A percentile compares a stretch with the other conserved stretches of the same genome.
Conservation (phyloP, 2,329 filamentous ascomycete genomes). For the Monosporascus cannonballus region DNA sequence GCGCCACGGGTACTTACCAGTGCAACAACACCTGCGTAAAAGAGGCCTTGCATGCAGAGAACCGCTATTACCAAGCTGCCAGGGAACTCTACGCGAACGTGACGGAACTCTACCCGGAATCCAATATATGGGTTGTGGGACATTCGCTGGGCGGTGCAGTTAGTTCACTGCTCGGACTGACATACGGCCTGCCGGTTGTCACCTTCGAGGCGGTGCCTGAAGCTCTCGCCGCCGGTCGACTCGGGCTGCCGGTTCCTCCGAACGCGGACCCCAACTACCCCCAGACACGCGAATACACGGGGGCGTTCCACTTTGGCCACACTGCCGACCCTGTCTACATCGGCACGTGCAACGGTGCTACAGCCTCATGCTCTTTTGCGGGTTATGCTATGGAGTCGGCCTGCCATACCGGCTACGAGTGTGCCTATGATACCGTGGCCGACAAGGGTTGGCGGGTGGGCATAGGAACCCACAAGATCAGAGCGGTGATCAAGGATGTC, state of each 20-base stretch:
- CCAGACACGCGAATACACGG: conserved; percentile 67
- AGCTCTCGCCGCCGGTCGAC: conserved; percentile 74
- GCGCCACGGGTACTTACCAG: conserved; percentile 76
- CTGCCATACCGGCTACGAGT: conserved; percentile 87
- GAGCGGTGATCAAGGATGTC: conserved; percentile 80
- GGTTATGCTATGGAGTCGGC: conserved; percentile 90
- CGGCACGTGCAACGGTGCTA: conserved; percentile 86
- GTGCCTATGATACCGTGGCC: conserved; percentile 85
- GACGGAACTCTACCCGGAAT: conserved; percentile 76
- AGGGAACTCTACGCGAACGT: conserved; percentile 90
- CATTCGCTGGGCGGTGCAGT: conserved; percentile 91
- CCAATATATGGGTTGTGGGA: conserved; percentile 83
- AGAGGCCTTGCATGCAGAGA: conserved; percentile 69
- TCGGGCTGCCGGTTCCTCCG: conserved; percentile 82
- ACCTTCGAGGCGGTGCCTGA: conserved; percentile 93
- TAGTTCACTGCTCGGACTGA: conserved; percentile 80
- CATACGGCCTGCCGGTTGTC: conserved; percentile 83
- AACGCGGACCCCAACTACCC: conserved; percentile 65
- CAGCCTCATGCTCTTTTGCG: conserved; percentile 81
- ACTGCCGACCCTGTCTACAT: conserved; percentile 94
- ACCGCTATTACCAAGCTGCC: conserved; percentile 85
- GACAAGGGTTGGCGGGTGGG: conserved; percentile 91
- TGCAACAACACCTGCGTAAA: conserved; percentile 90
- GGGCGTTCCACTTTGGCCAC: conserved; percentile 86
- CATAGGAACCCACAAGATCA: conserved; percentile 86